Base-by-base conservation (phyloP, 257 asterid species). In the Penstemon davidsonii region DNA sequence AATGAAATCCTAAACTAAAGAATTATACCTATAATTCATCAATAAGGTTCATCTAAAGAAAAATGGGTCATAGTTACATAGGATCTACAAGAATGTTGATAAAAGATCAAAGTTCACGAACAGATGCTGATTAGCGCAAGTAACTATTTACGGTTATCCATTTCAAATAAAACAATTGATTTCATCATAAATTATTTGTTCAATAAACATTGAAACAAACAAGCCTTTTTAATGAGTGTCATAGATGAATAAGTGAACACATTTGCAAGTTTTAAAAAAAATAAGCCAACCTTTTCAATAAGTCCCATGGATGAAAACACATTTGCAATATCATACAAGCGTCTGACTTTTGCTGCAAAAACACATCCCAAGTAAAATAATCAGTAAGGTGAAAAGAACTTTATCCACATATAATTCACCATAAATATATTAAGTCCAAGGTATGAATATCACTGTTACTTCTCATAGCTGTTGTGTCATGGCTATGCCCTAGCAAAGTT, bases 311-410 rank as follows among this genome's bases (percentile, higher is more conserved):
- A 86, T 52, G 82, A 72, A 38, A 88, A 77, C 56, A 88, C 92
- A 77, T 85, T 85, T 11, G 92, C 85, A 72, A 85, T 82, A 69
- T 88, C 95, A 72, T 85, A 85, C 79, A 88, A 71, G 60, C 92
- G 95, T 59, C 95, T 83, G 45, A 77, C 56, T 68, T 84, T 88
- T 55, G 88, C 95, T 85, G 95, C 79, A 80, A 65, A 66, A 73
- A 10, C 36, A 10, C 36, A 68, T 52, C 64, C 55, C 53, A 47
- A 44, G 50, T 10, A 15, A 57, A 52, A 47, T 68, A 33, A 55
- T 54, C 1, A 75, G 69, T 25, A 66, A 40, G 25, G 8, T 8
- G 11, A 43, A 5, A 7, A 9, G 52, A 19, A 43, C 10, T 47
- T 59, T 47, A 18, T 37, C 45, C 52, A 68, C 36, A 51, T 49